Evolutionary conservation across 1,284 basidiomycete genomes (phyloP), one percentile per base, ranked within the genome.

Genomic region (Ganoderma meredithae): DNA sequence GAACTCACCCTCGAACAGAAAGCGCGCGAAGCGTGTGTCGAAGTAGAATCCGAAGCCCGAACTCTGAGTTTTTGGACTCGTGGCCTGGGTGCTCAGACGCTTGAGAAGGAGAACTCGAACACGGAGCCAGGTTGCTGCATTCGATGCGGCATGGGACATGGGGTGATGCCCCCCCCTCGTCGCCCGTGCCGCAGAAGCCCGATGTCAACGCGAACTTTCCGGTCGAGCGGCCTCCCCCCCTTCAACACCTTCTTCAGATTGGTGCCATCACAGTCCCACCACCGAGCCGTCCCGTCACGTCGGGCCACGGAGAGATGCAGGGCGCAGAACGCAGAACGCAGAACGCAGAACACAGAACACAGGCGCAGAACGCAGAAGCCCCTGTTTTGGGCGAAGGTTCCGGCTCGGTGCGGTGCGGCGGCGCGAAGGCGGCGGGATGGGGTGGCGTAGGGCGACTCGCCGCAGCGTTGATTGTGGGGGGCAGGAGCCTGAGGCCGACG

Each of bases 131-230:
- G 22, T 25, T 49, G 47, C 47, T 25, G 22, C 22, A 49, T 49
- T 49, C 47, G 47, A 49, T 49, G 47, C 47, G 22, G 47, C 47
- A 49, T 49, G 19, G n/a, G 9, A 36, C 36, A 9, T 36, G 41
- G 13, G 41, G 41, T 41, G 41, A 41, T 41, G 13, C 13, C 41
- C 41, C 41, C 13, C 41, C 41, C 13, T 6, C 36, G 36, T 36
- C 9, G 44, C 44, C 44, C 44, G n/a, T 49, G 47, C 47, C 47
- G 47, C 47, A 49, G 47, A 49, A 49, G 47, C 47, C 47, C 36
- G 9, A 6, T 36, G 36, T 9, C 36, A 36, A 36, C 36, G 36
- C 36, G 36, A 49, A 49, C 47, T 49, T 49, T 49, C 47, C 47
- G 8, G 9, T 12, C 22, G 10, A 13, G 10, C 22, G 47, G 22